These are phyloP conservation scores for Sextonia rubra DNA, from an alignment of 164 flowering plant genomes.

Conservation along the genomic window DNA sequence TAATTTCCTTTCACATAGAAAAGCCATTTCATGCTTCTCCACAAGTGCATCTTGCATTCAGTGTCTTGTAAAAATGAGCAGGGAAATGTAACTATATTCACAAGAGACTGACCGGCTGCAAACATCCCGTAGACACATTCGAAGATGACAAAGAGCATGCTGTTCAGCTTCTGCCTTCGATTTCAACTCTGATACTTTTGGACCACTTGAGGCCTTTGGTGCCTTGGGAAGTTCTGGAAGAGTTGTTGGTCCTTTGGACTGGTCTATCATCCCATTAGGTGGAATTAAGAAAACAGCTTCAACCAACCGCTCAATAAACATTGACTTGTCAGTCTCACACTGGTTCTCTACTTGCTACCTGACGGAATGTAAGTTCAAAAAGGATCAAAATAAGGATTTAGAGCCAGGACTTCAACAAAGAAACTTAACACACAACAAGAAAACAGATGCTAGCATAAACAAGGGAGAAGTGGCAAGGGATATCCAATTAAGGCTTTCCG, in stretches of 20 bases:
- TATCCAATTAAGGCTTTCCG: no score
- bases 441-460: neutral
- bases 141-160: conserved; percentile 90
- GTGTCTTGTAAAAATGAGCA: neutral
- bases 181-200: conserved; percentile 82
- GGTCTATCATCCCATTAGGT: conserved; percentile 34
- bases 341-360: conserved; percentile 68
- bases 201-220: conserved; percentile 75
- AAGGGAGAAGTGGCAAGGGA: no score
- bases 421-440: neutral
- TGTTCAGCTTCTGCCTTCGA: conserved; percentile 97
- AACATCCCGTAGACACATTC: conserved; percentile 98
- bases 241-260: conserved; percentile 33
- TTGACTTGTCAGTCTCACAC: conserved; percentile 56
- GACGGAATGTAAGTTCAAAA: conserved; percentile 15
- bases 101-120: conserved; percentile 72
- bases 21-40: neutral
- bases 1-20: no score
- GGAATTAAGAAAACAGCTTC: conserved; percentile 73
- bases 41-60: neutral
- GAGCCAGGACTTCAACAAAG: neutral
- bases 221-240: conserved; percentile 86
- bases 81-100: neutral
- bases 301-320: conserved; percentile 70
- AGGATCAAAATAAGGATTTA: neutral